Conservation (phyloP, 805 yeast genomes). For the Ogataea degrootiae region DNA sequence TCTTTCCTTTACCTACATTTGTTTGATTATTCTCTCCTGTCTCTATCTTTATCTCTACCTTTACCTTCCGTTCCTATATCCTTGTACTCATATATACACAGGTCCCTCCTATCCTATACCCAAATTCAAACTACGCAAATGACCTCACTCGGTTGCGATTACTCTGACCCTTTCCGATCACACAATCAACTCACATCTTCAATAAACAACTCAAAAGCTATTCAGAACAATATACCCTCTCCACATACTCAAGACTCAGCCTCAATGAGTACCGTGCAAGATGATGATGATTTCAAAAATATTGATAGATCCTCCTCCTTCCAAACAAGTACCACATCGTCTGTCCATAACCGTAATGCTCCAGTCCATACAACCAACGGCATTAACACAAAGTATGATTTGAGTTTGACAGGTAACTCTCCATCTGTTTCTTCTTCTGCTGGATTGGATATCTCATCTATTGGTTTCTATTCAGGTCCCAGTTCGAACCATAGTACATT, state of each 20-base stretch:
- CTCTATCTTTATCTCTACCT: too few relatives aligned
- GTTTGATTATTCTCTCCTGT: too few relatives aligned
- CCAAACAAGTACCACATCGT: conserved; percentile 32
- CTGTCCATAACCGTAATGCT: conserved; percentile 9
- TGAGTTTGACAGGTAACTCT: not conserved
- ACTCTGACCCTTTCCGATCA: not conserved
- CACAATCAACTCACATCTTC: not conserved
- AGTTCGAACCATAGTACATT: conserved; percentile 20
- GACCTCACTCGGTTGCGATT: too few relatives aligned
- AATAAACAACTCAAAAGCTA: not conserved
- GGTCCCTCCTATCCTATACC: too few relatives aligned
- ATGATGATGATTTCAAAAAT: conserved; percentile 30
- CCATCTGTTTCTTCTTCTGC: conserved; percentile 2
- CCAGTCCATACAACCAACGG: not conserved
- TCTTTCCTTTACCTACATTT: too few relatives aligned
- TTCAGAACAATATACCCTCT: conserved; percentile 9
- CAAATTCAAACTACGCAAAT: too few relatives aligned
- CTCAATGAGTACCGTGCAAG: conserved; percentile 30
- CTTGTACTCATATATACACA: too few relatives aligned
- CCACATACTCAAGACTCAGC: conserved; percentile 26
- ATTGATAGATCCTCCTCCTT: conserved; percentile 33
- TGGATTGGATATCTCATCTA: conserved; percentile 13
- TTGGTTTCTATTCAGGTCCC: conserved; percentile 27
- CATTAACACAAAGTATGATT: not conserved
- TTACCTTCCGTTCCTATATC: too few relatives aligned